A percentile compares a stretch with the other conserved stretches of the same genome.
These are phyloP conservation scores for Boletus speciosus DNA, from an alignment of 768 basidiomycete genomes.

Conservation along the genomic window DNA sequence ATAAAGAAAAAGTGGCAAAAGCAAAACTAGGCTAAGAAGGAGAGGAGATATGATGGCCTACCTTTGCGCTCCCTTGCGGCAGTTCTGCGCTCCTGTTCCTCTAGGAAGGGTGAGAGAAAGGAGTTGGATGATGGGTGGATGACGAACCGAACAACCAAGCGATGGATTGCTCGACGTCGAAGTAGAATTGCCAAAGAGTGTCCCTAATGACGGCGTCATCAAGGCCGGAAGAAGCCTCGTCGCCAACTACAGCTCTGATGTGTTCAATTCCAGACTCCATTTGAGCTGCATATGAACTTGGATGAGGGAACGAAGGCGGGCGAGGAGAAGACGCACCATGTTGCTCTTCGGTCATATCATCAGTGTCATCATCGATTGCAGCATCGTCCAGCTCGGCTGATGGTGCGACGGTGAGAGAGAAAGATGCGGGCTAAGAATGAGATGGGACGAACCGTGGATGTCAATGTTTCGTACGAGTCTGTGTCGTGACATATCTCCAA, in stretches of 20 bases:
- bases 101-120: constrained; percentile 35
- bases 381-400: constrained; percentile 88
- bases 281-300: constrained; percentile 43
- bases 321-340: constrained; percentile 49
- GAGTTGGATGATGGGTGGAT: neutral
- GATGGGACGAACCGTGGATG: constrained; percentile 51
- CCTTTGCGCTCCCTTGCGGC: constrained; percentile 78
- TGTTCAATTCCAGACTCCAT: constrained; percentile 69
- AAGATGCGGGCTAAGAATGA: neutral
- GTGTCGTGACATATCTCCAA: constrained; percentile 73
- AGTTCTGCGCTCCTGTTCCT: constrained; percentile 63
- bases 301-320: neutral
- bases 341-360: constrained; percentile 79
- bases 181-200: constrained; percentile 83
- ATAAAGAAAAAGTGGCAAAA: constrained; percentile 33
- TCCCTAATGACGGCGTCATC: constrained; percentile 75
- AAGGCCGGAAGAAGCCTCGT: constrained; percentile 60
- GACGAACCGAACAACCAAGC: constrained; percentile 70
- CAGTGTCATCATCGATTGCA: constrained; percentile 72
- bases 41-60: constrained; percentile 46
- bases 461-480: constrained; percentile 85
- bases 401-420: neutral
- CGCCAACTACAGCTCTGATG: constrained; percentile 66
- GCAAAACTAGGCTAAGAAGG: constrained; percentile 33
- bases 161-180: constrained; percentile 75